Percentiles rank a stretch among this genome's conserved stretches.
phyloP scores from a whole-genome alignment of 2,329 filamentous ascomycete genomes.

The Orbilia blumenaviensis region DNA sequence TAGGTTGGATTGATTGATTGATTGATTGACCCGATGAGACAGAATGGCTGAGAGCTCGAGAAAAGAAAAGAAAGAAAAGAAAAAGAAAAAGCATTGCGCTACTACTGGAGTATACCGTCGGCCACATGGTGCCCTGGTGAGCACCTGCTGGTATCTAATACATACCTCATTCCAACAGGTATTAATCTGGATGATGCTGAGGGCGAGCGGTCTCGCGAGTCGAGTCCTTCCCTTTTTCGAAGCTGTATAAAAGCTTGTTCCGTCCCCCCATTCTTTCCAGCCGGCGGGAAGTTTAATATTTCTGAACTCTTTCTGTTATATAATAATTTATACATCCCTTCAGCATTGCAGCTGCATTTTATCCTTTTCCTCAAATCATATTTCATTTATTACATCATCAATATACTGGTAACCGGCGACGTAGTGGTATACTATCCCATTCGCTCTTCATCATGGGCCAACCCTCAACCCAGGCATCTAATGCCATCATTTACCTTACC shows the following conservation, averaged over 20 bases:
- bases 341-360: background rate
- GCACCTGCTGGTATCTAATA: too few species aligned
- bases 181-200: background rate
- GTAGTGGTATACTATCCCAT: background rate
- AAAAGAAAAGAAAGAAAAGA: background rate
- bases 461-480: constrained; percentile 78
- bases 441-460: constrained; percentile 70
- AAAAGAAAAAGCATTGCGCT: constrained; percentile 33
- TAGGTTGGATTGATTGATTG: too few species aligned
- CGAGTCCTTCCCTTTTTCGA: constrained; percentile 5
- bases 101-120: background rate
- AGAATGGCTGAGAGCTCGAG: too few species aligned
- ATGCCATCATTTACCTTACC: constrained; percentile 82
- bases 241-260: constrained; percentile 42
- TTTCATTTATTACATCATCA: background rate
- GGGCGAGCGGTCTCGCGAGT: background rate
- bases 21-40: too few species aligned
- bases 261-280: constrained; percentile 10
- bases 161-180: constrained; percentile 2
- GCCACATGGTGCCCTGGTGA: too few species aligned
- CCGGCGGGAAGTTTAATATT: constrained; percentile 23
- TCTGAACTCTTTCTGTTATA: constrained; percentile 16
- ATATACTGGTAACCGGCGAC: background rate
- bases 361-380: background rate
- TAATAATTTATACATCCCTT: too few species aligned